Evolutionary conservation across 2,329 filamentous ascomycete species (phyloP), one percentile per base, ranked within the genome.

Genomic region (Trichoderma polysporum): DNA sequence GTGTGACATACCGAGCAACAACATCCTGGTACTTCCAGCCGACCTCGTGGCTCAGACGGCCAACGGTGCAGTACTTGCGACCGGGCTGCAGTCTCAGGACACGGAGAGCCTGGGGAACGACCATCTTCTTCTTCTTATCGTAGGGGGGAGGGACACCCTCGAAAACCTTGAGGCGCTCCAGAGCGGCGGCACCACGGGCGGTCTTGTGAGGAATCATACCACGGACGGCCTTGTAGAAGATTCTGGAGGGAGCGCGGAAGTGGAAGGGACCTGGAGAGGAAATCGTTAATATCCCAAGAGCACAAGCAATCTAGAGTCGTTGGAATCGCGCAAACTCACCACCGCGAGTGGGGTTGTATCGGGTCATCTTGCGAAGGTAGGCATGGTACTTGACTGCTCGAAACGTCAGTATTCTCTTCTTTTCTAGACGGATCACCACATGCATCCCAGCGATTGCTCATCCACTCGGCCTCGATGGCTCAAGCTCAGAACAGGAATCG

Each of bases 151-250:
- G 95, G 74, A 99, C 89, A 88, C 95, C 95, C 91, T 99, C 95
- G 84, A 98, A 99, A 82, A 97, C 93, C 93, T 99, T 99, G 76
- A 99, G 92, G 84, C 95, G 91, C 89, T 98, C 94, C 81, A 99
- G 84, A 77, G 95, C 95, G 78, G 94, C 94, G 78, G 93, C 91
- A 85, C 95, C 95, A 81, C 95, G 94, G 82, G 95, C 90, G 76
- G 95, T 99, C 92, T 99, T 99, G 93, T 99, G 95, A 80, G 95
- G 95, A 76, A 99, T 96, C 95, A 99, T 99, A 83, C 95, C 95
- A 83, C 95, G 94, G 85, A 99, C 93, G 81, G 95, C 93, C 91
- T 97, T 97, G 92, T 97, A 99, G 91, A 99, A 97, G 88, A 99
- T 97, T 85, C 96, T 92, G 79, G 94, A 97, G 73, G 95, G 95